Conservation (phyloP, 1,139 yeast species). For the Entelexis paramagnoliae region DNA sequence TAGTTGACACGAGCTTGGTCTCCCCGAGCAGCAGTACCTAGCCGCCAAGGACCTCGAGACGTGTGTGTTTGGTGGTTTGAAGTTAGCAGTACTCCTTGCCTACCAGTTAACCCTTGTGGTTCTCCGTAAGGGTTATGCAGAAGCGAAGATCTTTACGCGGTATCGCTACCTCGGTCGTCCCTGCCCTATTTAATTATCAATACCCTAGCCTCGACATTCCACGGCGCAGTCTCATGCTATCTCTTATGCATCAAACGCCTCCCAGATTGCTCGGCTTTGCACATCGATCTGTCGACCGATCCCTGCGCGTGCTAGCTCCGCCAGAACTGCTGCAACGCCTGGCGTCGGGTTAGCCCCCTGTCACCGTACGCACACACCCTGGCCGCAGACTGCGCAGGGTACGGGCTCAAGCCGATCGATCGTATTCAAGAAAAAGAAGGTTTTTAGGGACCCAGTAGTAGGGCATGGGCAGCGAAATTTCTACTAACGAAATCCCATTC, state of each 20-base stretch:
- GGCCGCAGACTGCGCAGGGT: neutral
- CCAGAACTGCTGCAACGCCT: no score
- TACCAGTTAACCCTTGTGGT: neutral
- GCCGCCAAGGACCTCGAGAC: neutral
- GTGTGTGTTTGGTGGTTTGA: neutral
- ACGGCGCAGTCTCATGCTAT: neutral
- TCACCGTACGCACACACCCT: no score
- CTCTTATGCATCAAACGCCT: neutral
- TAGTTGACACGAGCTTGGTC: neutral
- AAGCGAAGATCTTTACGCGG: neutral
- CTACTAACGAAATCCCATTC: neutral
- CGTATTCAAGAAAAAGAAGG: neutral
- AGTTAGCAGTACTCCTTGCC: neutral
- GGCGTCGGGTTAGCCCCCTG: no score
- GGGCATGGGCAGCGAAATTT: no score
- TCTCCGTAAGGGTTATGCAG: neutral
- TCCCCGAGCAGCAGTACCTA: neutral
- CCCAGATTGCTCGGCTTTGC: neutral
- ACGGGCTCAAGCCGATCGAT: neutral
- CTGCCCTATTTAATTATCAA: neutral
- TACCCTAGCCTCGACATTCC: conserved; percentile 1
- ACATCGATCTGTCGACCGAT: no score
- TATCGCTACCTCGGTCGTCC: neutral
- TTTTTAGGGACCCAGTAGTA: no score
- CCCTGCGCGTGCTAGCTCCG: no score